Base-by-base conservation (phyloP, 2,329 filamentous ascomycete species). In the Fusarium tricinctum region DNA sequence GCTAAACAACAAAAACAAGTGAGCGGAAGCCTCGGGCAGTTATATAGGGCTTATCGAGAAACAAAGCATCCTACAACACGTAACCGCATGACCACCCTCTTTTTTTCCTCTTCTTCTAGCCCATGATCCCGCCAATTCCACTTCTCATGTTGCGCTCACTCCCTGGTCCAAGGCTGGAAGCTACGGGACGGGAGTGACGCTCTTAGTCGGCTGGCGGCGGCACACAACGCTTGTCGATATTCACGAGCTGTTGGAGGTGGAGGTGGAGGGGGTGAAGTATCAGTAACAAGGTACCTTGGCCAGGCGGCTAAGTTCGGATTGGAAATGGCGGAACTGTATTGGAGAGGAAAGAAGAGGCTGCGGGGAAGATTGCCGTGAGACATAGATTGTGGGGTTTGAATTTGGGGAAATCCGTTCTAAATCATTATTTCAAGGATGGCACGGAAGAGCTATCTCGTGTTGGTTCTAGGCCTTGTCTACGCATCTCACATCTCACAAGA, bases 241-340 rank as follows among this genome's bases (percentile, higher is more conserved):
- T 35, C 58, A 57, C 44, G 51, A 47, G 32, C 46, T 55, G 23
- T 54, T 47, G 53, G 49, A 45, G 56, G 44, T 47, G 53, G 49
- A 45, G 56, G 44, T 63, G 63, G 67, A 59, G 66, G 42, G 48
- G 45, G 57, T 40, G 14, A 44, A 42, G 46, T 46, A 23, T 54
- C 13, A 23, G 28, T 5, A 13, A 12, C 28, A 30, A 28, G 9
- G 32, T 54, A 19, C 20, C 55, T 64, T 54, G 22, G 8, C 51
- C 63, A 55, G 64, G 68, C 73, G 73, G 73, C 65, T 74, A 75
- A 66, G 69, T 74, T 75, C 73, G 73, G 73, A 74, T 74, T 74
- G 69, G 62, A 72, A 73, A 74, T 74, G 39, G 71, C 72, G 72
- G 71, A 74, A 73, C 58, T 63, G 61, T 63, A 47, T 65, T 64